Evolutionary conservation across 495 filamentous ascomycete species (phyloP), one percentile per base, ranked within the genome.

Genomic region (Penicillium pancosmium): DNA sequence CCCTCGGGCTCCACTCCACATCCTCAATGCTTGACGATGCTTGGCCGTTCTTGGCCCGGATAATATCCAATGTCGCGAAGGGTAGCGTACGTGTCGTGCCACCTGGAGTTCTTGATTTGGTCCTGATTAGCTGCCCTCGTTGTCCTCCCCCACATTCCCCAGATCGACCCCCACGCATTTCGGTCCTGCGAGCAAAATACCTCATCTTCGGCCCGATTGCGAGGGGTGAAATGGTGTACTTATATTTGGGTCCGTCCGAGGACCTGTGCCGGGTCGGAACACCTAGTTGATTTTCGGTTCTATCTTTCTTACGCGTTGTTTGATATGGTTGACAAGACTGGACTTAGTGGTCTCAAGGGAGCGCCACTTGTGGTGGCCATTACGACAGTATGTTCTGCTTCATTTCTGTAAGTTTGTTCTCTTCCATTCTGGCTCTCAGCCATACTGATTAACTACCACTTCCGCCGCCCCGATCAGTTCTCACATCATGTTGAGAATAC

Each of bases 301-400:
- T 38, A 15, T 1, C 12, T 38, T 12, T 38, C 11, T 38, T 12
- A 38, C n/a, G 41, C 8, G 19, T 48, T 38, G 15, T 38, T 36
- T 27, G 13, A 33, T 44, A 61, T 61, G 57, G 16, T 57, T 36
- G 58, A 65, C 19, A 55, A 53, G 36, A 65, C 62, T 8, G 62
- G 62, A n/a, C 33, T 65, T 4, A 33, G 34, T 16, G 38, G 46
- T n/a, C 64, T 66, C 13, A 52, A 43, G 19, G 62, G 62, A 1
- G 38, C 56, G 5, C 49, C 59, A 4, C 57, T 73, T 13, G 62
- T 73, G 40, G 63, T 51, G 2, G 55, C 64, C 34, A 73, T 73
- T 52, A 72, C 67, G 1, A 59, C 65, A 19, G 69, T 69, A 13
- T 73, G 67, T 51, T 60, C 62, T 10, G 56, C 67, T 2, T 51